phyloP scores from a whole-genome alignment of 345 rosid species.

The Noccaea caerulescens region DNA sequence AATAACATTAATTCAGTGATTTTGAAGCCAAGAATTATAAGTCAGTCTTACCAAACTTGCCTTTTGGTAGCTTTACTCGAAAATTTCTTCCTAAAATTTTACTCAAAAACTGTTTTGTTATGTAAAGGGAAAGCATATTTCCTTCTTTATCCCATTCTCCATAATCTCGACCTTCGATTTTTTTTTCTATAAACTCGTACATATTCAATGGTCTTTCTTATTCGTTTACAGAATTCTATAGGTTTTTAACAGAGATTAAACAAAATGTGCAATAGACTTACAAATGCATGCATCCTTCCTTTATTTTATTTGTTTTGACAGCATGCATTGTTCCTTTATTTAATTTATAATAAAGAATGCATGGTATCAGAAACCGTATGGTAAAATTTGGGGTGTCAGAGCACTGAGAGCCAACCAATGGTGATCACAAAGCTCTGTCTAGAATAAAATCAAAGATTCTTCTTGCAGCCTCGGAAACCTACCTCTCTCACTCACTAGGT shows the following conservation, averaged over 20 bases:
- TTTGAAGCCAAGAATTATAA: neutral
- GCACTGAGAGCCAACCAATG: constrained; percentile 17
- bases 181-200: too few species aligned
- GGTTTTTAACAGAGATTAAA: too few species aligned
- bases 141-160: neutral
- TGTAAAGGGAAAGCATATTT: too few species aligned
- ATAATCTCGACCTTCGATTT: neutral
- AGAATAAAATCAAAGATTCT: constrained; percentile 23
- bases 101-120: neutral
- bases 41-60: neutral
- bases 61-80: neutral
- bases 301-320: neutral
- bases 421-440: constrained; percentile 8
- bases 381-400: constrained; percentile 24
- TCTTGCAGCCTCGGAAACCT: constrained; percentile 16
- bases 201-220: neutral
- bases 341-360: neutral
- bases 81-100: neutral
- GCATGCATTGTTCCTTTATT: neutral
- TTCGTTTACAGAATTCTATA: too few species aligned
- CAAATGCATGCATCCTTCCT: neutral
- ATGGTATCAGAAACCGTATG: constrained; percentile 31
- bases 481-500: constrained; percentile 1
- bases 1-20: too few species aligned
- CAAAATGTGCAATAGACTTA: neutral